phyloP scores from a whole-genome alignment of 768 basidiomycete genomes.

The Termitomyces sp. region DNA sequence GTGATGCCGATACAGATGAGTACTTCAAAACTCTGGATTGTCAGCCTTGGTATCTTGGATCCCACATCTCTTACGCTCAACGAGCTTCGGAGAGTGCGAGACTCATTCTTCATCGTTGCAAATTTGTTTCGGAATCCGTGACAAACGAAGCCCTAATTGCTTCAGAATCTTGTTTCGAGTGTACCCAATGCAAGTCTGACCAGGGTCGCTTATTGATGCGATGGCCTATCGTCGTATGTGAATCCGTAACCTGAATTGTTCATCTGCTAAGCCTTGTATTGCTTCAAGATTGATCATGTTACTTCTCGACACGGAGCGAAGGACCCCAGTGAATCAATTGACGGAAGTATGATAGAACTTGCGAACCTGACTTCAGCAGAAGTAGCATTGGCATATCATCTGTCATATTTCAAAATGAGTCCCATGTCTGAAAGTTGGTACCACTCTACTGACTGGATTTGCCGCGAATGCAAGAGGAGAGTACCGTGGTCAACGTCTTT shows the following conservation, averaged over 20 bases:
- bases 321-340: background rate
- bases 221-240: slow-evolving; percentile 11
- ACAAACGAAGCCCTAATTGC: background rate
- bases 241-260: background rate
- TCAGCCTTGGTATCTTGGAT: slow-evolving; percentile 3
- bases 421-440: background rate
- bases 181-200: slow-evolving; percentile 1
- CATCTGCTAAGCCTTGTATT: background rate
- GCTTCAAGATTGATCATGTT: background rate
- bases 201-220: slow-evolving; percentile 12
- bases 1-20: background rate
- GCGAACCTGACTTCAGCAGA: background rate
- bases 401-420: background rate
- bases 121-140: background rate
- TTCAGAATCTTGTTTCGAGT: slow-evolving; percentile 6
- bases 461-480: slow-evolving; percentile 3
- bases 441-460: slow-evolving; percentile 1
- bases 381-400: background rate
- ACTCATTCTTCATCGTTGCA: slow-evolving; percentile 1
- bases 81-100: background rate
- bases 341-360: background rate
- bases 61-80: background rate
- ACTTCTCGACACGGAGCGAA: background rate
- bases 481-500: background rate
- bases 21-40: slow-evolving; percentile 1